These are phyloP conservation scores for Lanzia echinophila DNA, from an alignment of 2,329 filamentous ascomycete genomes.

Conservation along the genomic window DNA sequence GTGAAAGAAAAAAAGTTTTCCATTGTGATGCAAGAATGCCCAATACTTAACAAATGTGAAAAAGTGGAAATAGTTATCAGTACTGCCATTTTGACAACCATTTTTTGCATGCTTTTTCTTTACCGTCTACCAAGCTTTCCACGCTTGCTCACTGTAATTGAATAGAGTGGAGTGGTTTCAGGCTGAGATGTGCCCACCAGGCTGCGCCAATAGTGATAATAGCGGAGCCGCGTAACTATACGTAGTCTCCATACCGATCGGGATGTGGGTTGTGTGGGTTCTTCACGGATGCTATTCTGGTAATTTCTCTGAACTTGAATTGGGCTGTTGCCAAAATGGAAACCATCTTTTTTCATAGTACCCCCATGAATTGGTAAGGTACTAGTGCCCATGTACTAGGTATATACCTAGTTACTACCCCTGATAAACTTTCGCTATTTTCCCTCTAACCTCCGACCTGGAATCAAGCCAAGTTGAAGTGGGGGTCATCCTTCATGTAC, in stretches of 20 bases:
- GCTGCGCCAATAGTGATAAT: constrained; percentile 2
- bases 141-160: background rate
- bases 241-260: constrained; percentile 10
- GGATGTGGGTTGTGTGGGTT: background rate
- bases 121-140: background rate
- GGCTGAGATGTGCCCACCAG: background rate
- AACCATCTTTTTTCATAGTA: background rate
- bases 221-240: constrained; percentile 8
- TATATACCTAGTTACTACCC: too few species aligned
- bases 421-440: too few species aligned
- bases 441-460: too few species aligned
- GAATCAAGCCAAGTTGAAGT: too few species aligned
- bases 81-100: background rate
- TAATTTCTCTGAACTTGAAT: background rate
- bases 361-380: too few species aligned
- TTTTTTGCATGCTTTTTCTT: background rate
- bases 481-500: too few species aligned
- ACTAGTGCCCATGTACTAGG: too few species aligned
- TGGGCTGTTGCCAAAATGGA: background rate
- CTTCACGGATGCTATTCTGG: background rate
- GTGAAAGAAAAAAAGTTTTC: background rate
- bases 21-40: background rate
- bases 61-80: background rate
- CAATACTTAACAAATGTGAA: constrained; percentile 7
- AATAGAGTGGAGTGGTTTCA: constrained; percentile 8